Evolutionary conservation across 1,284 basidiomycete genomes (phyloP).

Genomic region (Rhodotorula sp.): DNA sequence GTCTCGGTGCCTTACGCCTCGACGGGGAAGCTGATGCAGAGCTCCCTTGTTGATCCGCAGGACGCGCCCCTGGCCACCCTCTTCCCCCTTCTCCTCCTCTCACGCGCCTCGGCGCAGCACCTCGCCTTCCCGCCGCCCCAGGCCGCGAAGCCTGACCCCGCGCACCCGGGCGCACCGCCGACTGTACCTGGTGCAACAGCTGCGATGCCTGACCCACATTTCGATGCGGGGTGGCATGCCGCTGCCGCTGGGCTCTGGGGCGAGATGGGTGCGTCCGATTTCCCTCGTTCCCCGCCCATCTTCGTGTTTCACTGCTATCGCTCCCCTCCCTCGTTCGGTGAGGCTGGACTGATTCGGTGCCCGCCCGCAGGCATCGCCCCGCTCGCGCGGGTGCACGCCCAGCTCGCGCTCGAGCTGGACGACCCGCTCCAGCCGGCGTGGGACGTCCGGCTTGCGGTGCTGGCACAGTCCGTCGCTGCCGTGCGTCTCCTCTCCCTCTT

Average conservation of each 20-base stretch:
- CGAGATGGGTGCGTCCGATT: conserved; percentile 10
- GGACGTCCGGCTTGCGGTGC: conserved; percentile 9
- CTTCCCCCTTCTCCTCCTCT: conserved; percentile 11
- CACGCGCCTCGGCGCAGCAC: not conserved
- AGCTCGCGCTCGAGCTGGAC: conserved; percentile 4
- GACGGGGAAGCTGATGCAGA: not conserved
- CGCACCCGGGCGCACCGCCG: not conserved
- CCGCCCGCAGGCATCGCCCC: not conserved
- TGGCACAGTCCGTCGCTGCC: not conserved
- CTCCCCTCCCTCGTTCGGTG: not conserved
- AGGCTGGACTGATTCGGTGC: not conserved
- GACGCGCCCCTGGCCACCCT: conserved; percentile 8
- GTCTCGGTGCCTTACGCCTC: not conserved
- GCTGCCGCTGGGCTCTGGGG: conserved; percentile 1
- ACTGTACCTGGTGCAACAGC: not conserved
- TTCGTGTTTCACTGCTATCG: no score
- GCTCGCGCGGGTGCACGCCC: conserved; percentile 7
- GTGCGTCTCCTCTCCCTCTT: not conserved
- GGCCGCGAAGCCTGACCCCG: not conserved
- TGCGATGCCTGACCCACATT: not conserved
- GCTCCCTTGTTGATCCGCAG: not conserved
- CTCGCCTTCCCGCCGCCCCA: not conserved
- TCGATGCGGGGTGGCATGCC: conserved; percentile 6
- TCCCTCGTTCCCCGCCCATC: not conserved
- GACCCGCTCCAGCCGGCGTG: not conserved